Base-by-base conservation (phyloP, 805 yeast genomes). In the Candida parachauliodes region DNA sequence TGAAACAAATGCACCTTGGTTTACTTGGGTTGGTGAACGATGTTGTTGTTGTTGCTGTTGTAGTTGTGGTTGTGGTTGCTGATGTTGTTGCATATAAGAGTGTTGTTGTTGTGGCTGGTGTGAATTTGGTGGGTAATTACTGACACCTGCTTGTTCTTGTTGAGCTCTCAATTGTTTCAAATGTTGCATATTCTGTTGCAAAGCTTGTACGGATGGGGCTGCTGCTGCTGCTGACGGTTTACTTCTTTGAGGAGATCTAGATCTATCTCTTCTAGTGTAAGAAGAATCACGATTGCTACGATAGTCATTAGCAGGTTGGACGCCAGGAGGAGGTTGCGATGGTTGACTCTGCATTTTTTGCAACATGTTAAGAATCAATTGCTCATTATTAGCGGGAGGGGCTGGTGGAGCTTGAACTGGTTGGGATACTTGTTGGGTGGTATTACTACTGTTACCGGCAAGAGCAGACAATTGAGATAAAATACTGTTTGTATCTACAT, bases 291-390 rank as follows among this genome's bases (percentile, higher is more conserved):
- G 42, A 18, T 25, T 17, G 21, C 40, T 29, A 29, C 42, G 32
- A 34, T 39, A 35, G 25, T 39, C 34, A 19, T 39, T 27, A 2
- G 21, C 31, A 14, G 34, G 24, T 19, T 17, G 35, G 6, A 46
- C 50, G 5, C 36, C 37, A 18, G 44, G 49, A 39, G 42, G 50
- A 26, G 49, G 48, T 2, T 51, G 47, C 16, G 42, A 34, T 24
- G 34, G 45, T 34, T 46, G 49, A 24, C 42, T 47, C 33, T 67
- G 72, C 75, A 75, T 72, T 44, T 72, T 75, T 49, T 74, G 77
- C 50, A 76, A 62, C 70, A 76, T 64, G 50, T 67, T 74, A 57
- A 74, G 72, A 37, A 74, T 73, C 37, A 54, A 50, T 38, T 62
- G 67, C 29, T 61, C 64, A 46, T 54, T 60, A 21, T 47, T 36